Evolutionary conservation across 2,329 filamentous ascomycete genomes (phyloP).

Genomic region (Aspergillus aculeatinus): DNA sequence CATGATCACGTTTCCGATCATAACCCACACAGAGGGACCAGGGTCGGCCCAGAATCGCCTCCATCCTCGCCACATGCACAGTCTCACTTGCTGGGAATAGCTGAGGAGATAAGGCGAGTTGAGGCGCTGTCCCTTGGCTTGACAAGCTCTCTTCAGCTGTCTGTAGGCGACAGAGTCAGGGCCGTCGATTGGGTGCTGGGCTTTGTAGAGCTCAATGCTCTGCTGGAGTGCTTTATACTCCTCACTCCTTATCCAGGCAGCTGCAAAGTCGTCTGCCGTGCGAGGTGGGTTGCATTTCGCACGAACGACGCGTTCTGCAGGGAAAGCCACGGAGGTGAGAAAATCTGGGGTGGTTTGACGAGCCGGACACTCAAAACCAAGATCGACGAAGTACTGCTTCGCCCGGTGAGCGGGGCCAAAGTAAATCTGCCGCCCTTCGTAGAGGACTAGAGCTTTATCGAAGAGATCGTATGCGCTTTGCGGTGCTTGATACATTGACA

Average conservation of each 20-base stretch:
- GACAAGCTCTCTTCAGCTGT: slow-evolving; percentile 34
- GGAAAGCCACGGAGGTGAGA: slow-evolving; percentile 65
- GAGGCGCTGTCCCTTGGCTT: slow-evolving; percentile 48
- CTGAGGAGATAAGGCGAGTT: slow-evolving; percentile 80
- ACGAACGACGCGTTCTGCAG: slow-evolving; percentile 54
- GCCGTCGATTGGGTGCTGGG: not conserved
- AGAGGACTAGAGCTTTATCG: slow-evolving; percentile 66
- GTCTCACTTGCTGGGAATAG: slow-evolving; percentile 66
- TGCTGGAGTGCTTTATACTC: not conserved
- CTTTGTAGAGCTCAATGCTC: not conserved
- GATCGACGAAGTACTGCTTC: slow-evolving; percentile 61
- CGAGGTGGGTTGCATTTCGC: slow-evolving; percentile 60
- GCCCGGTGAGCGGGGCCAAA: slow-evolving; percentile 59
- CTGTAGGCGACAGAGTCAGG: slow-evolving; percentile 38
- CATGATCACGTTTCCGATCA: slow-evolving; percentile 66
- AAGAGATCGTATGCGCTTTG: slow-evolving; percentile 51
- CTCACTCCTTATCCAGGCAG: not conserved
- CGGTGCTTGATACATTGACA: slow-evolving; percentile 51
- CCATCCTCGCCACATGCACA: slow-evolving; percentile 78
- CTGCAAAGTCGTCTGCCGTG: slow-evolving; percentile 63
- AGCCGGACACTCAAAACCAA: slow-evolving; percentile 66
- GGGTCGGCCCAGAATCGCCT: slow-evolving; percentile 71
- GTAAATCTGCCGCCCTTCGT: slow-evolving; percentile 38
- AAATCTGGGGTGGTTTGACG: slow-evolving; percentile 68
- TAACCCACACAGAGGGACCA: slow-evolving; percentile 63